Evolutionary conservation across 345 rosid genomes (phyloP).

Genomic region (Garcia nutans): DNA sequence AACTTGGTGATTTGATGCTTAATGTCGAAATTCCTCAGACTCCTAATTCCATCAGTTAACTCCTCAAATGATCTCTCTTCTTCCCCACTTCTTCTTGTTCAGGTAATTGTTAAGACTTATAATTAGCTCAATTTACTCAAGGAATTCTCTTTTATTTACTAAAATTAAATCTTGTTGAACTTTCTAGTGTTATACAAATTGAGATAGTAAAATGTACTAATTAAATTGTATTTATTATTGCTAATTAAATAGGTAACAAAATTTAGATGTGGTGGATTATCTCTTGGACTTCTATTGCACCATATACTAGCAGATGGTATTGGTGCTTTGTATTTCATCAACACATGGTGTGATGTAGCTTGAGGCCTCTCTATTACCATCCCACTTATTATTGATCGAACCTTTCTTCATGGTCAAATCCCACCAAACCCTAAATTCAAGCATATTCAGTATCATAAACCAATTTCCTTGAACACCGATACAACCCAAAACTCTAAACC

Average conservation of each 20-base stretch:
- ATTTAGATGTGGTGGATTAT: conserved; percentile 34
- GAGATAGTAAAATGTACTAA: no score
- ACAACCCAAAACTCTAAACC: no score
- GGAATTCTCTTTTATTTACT: no score
- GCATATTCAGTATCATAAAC: conserved; percentile 27
- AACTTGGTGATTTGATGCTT: conserved; percentile 23
- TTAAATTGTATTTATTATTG: not conserved
- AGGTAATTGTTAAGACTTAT: conserved; percentile 22
- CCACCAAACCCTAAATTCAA: conserved; percentile 23
- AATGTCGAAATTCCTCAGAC: conserved; percentile 11
- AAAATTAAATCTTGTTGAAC: no score
- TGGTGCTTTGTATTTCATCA: conserved; percentile 17
- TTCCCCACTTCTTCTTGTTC: conserved; percentile 24
- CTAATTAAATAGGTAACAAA: conserved; percentile 19
- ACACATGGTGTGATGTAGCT: conserved; percentile 28
- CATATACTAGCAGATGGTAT: conserved; percentile 29
- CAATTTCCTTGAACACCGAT: conserved; percentile 15
- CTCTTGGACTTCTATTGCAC: conserved; percentile 24
- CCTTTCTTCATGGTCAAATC: conserved; percentile 7
- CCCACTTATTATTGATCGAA: conserved; percentile 20
- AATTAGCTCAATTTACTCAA: not conserved
- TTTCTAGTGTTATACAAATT: no score
- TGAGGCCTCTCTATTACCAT: conserved; percentile 12
- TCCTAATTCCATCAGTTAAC: conserved; percentile 26
- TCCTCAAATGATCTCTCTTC: conserved; percentile 21